Evolutionary conservation across 768 basidiomycete genomes (phyloP), one percentile per base, ranked within the genome.

Genomic region (Mrakia frigida): DNA sequence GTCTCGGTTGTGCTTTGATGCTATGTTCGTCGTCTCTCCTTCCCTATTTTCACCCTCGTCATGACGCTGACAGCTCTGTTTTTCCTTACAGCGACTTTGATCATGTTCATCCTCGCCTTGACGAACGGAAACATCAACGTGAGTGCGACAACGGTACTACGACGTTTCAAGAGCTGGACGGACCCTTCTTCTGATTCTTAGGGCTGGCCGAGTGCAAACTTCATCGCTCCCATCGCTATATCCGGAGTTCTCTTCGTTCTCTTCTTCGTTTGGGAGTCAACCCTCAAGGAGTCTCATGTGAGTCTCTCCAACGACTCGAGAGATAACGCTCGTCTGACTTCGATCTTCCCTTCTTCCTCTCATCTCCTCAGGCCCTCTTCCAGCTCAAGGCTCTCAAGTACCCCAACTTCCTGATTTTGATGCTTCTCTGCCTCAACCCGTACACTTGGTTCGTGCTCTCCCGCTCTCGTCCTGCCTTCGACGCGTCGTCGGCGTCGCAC

Each of bases 201-300:
- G 56, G 61, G 61, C 18, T 63, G 61, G 61, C 7, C 31, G 4
- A 13, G 4, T 3, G 61, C 61, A 2, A 31, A 74, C 71, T 83
- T 82, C 78, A 81, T 82, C 72, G 82, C 82, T 13, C 82, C 82
- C 1, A 70, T 83, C 69, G 77, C 81, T 71, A 75, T 83, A 68
- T 79, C 79, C 14, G 56, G 81, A 61, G 76, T 79, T 61, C 78
- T 82, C 31, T 50, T 80, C 14, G 78, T 75, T 37, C 76, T 72
- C 41, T 83, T 83, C 78, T 50, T 82, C 74, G 37, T 81, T 37
- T 83, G 79, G 77, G 82, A 83, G 68, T 52, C 74, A 3, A 78
- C 69, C 33, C 74, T 82, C 43, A 79, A 79, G 18, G 61, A 74
- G 61, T 80, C 81, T 0, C 81, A 82, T 74, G 56, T 56, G 43